A percentile compares a stretch with the other conserved stretches of the same genome.
phyloP scores from a whole-genome alignment of 1,139 yeast species.

The Nematodospora anomalae region DNA sequence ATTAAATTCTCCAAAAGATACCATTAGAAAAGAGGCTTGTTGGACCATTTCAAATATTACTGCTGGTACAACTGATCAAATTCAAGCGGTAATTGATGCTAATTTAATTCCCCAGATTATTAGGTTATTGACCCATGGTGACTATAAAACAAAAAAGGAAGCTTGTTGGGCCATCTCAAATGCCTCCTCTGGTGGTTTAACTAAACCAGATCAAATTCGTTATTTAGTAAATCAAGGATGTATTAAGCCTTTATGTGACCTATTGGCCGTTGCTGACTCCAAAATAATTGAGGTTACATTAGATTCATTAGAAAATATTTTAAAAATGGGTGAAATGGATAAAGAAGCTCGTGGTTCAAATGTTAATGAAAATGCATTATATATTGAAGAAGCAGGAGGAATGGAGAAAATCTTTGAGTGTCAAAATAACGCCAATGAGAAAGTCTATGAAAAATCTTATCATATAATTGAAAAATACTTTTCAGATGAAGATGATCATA shows the following conservation, averaged over 20 bases:
- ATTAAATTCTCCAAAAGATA: slow-evolving; percentile 82
- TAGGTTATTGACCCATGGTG: slow-evolving; percentile 77
- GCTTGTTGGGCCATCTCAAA: slow-evolving; percentile 99
- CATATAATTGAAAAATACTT: slow-evolving; percentile 88
- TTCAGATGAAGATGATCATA: slow-evolving; percentile 75
- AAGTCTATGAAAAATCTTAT: slow-evolving; percentile 89
- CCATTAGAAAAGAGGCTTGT: slow-evolving; percentile 95
- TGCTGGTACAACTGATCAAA: slow-evolving; percentile 94
- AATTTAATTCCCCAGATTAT: slow-evolving; percentile 92
- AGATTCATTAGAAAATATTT: slow-evolving; percentile 91
- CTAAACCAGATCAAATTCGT: slow-evolving; percentile 89
- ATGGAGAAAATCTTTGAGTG: slow-evolving; percentile 94
- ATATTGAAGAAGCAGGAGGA: slow-evolving; percentile 97
- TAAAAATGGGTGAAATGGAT: slow-evolving; percentile 92
- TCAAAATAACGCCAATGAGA: slow-evolving; percentile 88
- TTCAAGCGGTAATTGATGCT: slow-evolving; percentile 94
- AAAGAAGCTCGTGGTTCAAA: slow-evolving; percentile 70
- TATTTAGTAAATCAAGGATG: slow-evolving; percentile 94
- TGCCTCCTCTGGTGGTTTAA: slow-evolving; percentile 93
- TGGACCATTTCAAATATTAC: slow-evolving; percentile 98
- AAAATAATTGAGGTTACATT: slow-evolving; percentile 92
- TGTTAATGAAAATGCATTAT: slow-evolving; percentile 84
- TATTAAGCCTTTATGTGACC: slow-evolving; percentile 94
- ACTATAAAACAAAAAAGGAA: slow-evolving; percentile 94
- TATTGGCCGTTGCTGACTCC: slow-evolving; percentile 82